Conservation (phyloP, 2,329 filamentous ascomycete species). For the Colletotrichum higginsianum region DNA sequence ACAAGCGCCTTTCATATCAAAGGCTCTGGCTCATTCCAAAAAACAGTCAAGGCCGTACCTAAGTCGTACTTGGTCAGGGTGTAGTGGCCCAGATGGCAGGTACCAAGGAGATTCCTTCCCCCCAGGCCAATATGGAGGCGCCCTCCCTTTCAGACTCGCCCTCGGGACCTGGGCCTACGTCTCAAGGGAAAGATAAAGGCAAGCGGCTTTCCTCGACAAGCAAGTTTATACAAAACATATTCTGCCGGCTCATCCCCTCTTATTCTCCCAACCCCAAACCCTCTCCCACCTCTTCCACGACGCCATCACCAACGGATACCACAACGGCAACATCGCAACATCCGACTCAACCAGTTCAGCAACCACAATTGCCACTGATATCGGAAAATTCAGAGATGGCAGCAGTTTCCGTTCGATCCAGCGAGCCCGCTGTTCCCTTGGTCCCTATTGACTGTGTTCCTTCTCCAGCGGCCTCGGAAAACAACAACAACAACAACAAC, state of each 20-base stretch:
- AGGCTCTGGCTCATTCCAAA: no score
- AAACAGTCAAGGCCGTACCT: neutral
- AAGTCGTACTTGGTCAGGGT: neutral
- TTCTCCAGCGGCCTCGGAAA: neutral
- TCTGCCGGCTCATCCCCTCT: constrained; percentile 38
- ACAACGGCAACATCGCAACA: constrained; percentile 20
- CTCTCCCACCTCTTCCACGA: constrained; percentile 5
- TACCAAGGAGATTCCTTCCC: constrained; percentile 15
- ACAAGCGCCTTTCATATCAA: neutral
- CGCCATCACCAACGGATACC: constrained; percentile 9
- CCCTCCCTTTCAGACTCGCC: constrained; percentile 6
- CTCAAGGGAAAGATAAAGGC: constrained; percentile 11
- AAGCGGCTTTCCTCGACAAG: constrained; percentile 38
- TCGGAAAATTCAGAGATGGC: constrained; percentile 44
- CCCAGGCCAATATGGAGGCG: constrained; percentile 4
- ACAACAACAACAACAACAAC: constrained; percentile 52
- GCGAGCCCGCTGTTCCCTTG: neutral
- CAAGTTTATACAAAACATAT: constrained; percentile 40
- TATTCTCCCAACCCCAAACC: constrained; percentile 27
- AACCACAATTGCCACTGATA: constrained; percentile 1
- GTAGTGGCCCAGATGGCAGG: constrained; percentile 13
- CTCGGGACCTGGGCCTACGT: neutral
- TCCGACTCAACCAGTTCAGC: constrained; percentile 29
- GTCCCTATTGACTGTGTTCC: neutral
- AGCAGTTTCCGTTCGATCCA: constrained; percentile 6